Evolutionary conservation across 257 asterid genomes (phyloP), one percentile per base, ranked within the genome.

Genomic region (Solanum sitiens): DNA sequence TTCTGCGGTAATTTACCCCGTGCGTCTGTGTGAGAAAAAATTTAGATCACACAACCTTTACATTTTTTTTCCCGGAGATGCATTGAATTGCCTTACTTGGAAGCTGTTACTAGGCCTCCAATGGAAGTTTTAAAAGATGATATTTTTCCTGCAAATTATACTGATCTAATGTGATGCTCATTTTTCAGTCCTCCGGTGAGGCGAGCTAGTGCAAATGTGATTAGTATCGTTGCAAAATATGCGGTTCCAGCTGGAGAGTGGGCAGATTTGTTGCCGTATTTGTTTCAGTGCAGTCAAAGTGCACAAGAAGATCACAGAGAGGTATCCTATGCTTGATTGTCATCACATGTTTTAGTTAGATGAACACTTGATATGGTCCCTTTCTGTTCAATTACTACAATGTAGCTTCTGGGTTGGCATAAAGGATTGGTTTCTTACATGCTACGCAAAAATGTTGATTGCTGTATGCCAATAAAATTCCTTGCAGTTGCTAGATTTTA

Each of bases 181-280:
- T 89, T 84, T 92, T 88, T 91, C 95, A 97, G 99, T 89, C 94
- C 98, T 35, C 98, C 95, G 7, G 99, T 97, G 84, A 93, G 99
- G 91, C 91, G 94, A 90, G 99, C 99, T 63, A 97, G 99, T 86
- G 98, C 99, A 75, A 96, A 97, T 94, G 99, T 97, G 86, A 97
- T 97, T 86, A 97, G 99, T 89, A 95, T 97, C 61, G 90, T 97
- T 79, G 99, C 99, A 39, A 97, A 97, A 88, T 97, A 95, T 92
- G 98, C 99, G 14, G 99, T 97, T 84, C 99, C 99, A 44, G 91
- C 96, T 74, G 99, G 99, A 80, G 99, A 97, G 90, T 97, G 99
- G 99, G 94, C 98, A 83, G 99, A 97, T 90, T 91, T 97, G 88
- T 90, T 97, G 92, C 99, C 99, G 27, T 97, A 94, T 92, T 92